phyloP scores from a whole-genome alignment of 495 filamentous ascomycete genomes.

The Aspergillus incahuasiensis region DNA sequence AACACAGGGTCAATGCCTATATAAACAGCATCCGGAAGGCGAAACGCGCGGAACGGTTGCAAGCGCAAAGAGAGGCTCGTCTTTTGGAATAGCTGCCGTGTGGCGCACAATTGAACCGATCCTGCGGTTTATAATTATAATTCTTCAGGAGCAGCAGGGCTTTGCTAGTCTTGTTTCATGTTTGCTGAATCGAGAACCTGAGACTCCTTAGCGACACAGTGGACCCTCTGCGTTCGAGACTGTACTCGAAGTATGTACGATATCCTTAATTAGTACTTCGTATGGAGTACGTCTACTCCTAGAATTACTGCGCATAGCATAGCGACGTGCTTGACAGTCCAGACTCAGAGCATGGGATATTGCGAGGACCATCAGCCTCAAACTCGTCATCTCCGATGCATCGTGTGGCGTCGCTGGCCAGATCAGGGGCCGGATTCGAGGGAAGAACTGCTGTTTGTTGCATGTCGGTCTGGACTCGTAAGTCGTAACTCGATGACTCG shows the following conservation, averaged over 20 bases:
- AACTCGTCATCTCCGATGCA: not conserved
- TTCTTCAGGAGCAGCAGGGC: not conserved
- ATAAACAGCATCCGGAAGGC: constrained; percentile 45
- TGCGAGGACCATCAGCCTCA: not conserved
- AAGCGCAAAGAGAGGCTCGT: constrained; percentile 53
- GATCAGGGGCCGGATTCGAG: not conserved
- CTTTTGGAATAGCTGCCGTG: constrained; percentile 10
- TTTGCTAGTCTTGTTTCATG: constrained; percentile 6
- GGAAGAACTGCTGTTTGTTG: not conserved
- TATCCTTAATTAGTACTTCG: not conserved
- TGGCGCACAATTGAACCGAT: not conserved
- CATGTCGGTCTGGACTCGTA: too few species aligned
- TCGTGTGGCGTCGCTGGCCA: not conserved
- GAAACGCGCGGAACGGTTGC: constrained; percentile 59
- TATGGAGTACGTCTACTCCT: not conserved
- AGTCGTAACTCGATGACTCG: not conserved
- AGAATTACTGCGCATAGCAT: not conserved
- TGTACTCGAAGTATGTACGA: too few species aligned
- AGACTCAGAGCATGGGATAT: not conserved
- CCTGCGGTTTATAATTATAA: not conserved
- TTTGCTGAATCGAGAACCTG: not conserved
- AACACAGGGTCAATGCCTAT: constrained; percentile 67
- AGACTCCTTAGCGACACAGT: not conserved
- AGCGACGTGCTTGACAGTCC: not conserved
- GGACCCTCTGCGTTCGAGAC: not conserved